These are phyloP conservation scores for Kodamaea kakaduensis DNA, from an alignment of 805 yeast species.

Conservation along the genomic window DNA sequence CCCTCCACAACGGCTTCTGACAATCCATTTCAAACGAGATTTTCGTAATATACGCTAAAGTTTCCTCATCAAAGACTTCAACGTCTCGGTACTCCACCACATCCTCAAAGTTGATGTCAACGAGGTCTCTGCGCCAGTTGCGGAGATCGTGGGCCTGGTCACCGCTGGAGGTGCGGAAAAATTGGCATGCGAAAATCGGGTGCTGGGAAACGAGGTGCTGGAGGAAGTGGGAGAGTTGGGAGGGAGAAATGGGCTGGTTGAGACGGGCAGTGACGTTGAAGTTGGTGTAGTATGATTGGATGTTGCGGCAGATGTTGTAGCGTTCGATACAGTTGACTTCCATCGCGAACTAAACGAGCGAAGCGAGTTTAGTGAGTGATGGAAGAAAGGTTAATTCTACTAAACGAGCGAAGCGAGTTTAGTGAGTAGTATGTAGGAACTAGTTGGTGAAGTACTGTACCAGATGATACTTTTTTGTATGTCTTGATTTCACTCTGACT, in stretches of 20 bases:
- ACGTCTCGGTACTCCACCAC: slow-evolving; percentile 3
- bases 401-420: no score
- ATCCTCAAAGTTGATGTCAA: slow-evolving; percentile 6
- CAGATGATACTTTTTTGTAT: no score
- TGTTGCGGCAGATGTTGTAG: slow-evolving; percentile 6
- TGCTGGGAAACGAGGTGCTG: background rate
- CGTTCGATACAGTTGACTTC: background rate
- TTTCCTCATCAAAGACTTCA: background rate
- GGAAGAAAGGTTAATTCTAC: no score
- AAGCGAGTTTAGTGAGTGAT: no score
- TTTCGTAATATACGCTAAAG: background rate
- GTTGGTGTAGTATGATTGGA: background rate
- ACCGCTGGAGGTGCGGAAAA: slow-evolving; percentile 1
- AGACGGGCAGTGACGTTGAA: slow-evolving; percentile 3
- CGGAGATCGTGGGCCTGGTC: background rate
- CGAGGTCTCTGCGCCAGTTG: slow-evolving; percentile 3
- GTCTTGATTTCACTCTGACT: no score
- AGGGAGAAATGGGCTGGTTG: slow-evolving; percentile 1
- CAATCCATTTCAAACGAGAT: background rate
- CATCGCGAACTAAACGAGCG: no score
- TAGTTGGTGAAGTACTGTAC: no score
- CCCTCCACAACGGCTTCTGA: slow-evolving; percentile 4
- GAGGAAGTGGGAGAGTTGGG: slow-evolving; percentile 1
- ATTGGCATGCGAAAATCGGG: slow-evolving; percentile 5
- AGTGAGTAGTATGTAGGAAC: no score